A percentile compares a stretch with the other conserved stretches of the same genome.
Conservation (phyloP, 2,329 filamentous ascomycete genomes). For the Colletotrichum truncatum region DNA sequence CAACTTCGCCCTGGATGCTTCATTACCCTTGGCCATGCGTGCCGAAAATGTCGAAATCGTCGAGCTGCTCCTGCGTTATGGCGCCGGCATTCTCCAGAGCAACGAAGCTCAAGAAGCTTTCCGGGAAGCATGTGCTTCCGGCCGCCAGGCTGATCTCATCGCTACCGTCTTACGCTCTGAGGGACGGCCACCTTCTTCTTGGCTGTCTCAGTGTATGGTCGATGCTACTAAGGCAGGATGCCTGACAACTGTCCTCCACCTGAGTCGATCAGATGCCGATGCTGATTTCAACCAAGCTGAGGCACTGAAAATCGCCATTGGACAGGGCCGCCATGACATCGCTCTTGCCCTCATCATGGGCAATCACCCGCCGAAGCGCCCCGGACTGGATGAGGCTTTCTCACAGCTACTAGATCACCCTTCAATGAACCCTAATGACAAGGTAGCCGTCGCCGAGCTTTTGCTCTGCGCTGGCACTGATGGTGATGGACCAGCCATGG, state of each 20-base stretch:
- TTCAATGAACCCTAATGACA: constrained; percentile 57
- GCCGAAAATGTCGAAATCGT: constrained; percentile 52
- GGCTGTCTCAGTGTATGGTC: constrained; percentile 60
- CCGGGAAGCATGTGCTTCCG: constrained; percentile 57
- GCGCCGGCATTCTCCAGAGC: constrained; percentile 44
- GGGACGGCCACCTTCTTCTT: constrained; percentile 51
- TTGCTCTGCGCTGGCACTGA: constrained; percentile 66
- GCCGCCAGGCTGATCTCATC: constrained; percentile 55
- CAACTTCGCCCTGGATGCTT: constrained; percentile 56
- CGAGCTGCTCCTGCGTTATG: constrained; percentile 59
- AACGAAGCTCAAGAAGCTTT: constrained; percentile 64
- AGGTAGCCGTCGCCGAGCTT: constrained; percentile 62
- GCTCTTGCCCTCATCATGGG: constrained; percentile 64
- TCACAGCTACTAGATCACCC: constrained; percentile 54
- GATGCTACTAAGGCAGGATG: constrained; percentile 60
- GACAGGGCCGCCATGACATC: constrained; percentile 60
- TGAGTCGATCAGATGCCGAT: constrained; percentile 63
- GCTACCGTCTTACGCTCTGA: constrained; percentile 59
- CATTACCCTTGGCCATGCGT: constrained; percentile 58
- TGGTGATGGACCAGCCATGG: constrained; percentile 58
- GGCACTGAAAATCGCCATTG: constrained; percentile 60
- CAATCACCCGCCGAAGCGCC: constrained; percentile 57
- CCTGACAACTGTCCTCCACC: constrained; percentile 57
- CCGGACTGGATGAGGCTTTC: constrained; percentile 61
- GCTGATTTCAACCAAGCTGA: constrained; percentile 61